phyloP scores from a whole-genome alignment of 345 rosid species.

The Lenwebbia sp. region DNA sequence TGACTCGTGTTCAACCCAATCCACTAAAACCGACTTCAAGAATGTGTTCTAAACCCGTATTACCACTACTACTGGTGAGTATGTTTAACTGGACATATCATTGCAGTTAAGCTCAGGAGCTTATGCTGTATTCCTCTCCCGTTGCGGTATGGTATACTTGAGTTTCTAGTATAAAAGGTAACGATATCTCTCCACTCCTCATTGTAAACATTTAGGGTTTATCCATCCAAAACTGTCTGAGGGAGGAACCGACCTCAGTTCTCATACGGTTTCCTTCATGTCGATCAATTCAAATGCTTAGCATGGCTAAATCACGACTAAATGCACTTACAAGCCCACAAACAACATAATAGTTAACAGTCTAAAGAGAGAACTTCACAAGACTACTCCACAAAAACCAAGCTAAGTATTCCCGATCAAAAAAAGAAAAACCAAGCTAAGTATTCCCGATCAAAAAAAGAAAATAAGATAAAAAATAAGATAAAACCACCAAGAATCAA shows the following conservation, averaged over 20 bases:
- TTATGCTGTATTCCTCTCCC: too few relatives aligned
- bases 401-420: background rate
- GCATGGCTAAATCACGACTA: background rate
- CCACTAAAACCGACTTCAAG: background rate
- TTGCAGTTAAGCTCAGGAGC: too few relatives aligned
- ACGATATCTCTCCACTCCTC: background rate
- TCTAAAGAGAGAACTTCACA: background rate
- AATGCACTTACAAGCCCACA: background rate
- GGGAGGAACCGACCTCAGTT: background rate
- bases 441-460: background rate
- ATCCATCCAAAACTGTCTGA: background rate
- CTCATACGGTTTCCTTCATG: background rate
- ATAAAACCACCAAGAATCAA: background rate
- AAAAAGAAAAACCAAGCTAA: background rate
- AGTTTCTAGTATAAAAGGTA: too few relatives aligned
- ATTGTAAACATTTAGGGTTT: background rate
- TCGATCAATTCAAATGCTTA: background rate
- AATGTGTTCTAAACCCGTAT: background rate
- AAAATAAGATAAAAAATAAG: background rate
- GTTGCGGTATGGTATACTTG: too few relatives aligned
- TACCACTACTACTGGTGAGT: too few relatives aligned
- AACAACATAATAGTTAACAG: background rate
- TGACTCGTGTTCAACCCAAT: background rate
- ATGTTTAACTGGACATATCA: too few relatives aligned
- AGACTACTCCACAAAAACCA: background rate